Conservation (phyloP, 768 basidiomycete species). For the Amanita subjunquillea region DNA sequence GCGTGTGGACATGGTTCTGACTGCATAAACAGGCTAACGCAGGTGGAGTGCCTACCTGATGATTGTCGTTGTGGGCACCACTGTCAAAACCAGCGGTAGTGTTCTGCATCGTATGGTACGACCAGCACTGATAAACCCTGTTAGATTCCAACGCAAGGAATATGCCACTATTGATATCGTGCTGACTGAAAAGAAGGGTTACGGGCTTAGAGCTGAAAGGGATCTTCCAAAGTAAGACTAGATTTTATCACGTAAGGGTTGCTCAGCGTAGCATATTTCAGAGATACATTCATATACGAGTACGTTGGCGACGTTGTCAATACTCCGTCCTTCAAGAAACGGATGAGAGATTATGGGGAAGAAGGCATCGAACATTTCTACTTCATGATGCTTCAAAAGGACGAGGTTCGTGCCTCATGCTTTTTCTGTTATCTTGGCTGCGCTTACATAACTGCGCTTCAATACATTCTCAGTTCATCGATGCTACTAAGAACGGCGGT, state of each 20-base stretch:
- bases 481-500: conserved; percentile 94
- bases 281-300: conserved; percentile 92
- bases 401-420: conserved; percentile 54
- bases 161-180: conserved; percentile 88
- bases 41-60: conserved; percentile 87
- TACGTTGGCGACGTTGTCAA: conserved; percentile 96
- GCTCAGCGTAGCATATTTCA: conserved; percentile 20
- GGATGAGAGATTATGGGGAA: conserved; percentile 88
- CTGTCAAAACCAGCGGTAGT: conserved; percentile 92
- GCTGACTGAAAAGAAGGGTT: conserved; percentile 92
- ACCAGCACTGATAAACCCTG: conserved; percentile 8
- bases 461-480: conserved; percentile 63
- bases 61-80: conserved; percentile 77
- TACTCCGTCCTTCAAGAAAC: conserved; percentile 76
- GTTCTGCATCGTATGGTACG: conserved; percentile 8
- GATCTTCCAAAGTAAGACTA: conserved; percentile 53
- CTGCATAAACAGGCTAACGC: conserved; percentile 95
- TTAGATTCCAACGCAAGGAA: conserved; percentile 78
- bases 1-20: conserved; percentile 86
- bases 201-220: conserved; percentile 71
- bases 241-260: background rate
- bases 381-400: conserved; percentile 99
- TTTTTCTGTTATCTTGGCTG: background rate
- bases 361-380: conserved; percentile 96
- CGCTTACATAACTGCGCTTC: background rate